Evolutionary conservation across 306 rosid species (phyloP).

Genomic region (Chamaecrista fasciculata): DNA sequence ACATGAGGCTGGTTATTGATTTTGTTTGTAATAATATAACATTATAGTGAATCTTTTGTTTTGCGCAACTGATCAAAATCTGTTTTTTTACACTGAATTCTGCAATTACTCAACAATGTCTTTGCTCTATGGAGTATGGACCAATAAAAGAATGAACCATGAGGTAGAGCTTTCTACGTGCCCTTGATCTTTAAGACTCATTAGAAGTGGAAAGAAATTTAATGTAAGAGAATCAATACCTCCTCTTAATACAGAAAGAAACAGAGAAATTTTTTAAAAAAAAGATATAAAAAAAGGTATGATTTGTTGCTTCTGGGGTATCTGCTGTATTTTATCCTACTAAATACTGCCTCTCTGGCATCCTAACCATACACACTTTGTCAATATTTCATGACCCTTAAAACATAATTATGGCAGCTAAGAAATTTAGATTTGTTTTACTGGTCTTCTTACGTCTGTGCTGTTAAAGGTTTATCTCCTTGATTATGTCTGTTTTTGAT

Average conservation of each 20-base stretch:
- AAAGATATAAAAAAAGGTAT: neutral
- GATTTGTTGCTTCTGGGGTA: neutral
- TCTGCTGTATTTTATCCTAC: conserved; percentile 8
- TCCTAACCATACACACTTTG: conserved; percentile 1
- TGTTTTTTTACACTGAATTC: neutral
- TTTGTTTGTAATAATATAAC: neutral
- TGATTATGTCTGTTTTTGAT: conserved; percentile 25
- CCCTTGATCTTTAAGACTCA: neutral
- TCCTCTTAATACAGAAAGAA: neutral
- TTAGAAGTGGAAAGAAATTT: neutral
- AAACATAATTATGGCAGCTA: neutral
- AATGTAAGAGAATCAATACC: neutral
- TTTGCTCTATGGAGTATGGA: neutral
- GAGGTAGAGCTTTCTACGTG: neutral
- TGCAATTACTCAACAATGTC: neutral
- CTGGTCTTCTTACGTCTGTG: conserved; percentile 2
- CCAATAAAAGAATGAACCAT: neutral
- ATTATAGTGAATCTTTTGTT: neutral
- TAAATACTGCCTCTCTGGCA: neutral
- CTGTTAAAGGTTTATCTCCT: neutral
- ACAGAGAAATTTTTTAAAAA: neutral
- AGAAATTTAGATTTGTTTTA: conserved; percentile 17
- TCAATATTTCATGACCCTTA: neutral
- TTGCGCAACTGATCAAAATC: neutral
- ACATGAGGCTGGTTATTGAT: neutral